phyloP scores from a whole-genome alignment of 2,329 filamentous ascomycete species.

The Pseudogymnoascus destructans region DNA sequence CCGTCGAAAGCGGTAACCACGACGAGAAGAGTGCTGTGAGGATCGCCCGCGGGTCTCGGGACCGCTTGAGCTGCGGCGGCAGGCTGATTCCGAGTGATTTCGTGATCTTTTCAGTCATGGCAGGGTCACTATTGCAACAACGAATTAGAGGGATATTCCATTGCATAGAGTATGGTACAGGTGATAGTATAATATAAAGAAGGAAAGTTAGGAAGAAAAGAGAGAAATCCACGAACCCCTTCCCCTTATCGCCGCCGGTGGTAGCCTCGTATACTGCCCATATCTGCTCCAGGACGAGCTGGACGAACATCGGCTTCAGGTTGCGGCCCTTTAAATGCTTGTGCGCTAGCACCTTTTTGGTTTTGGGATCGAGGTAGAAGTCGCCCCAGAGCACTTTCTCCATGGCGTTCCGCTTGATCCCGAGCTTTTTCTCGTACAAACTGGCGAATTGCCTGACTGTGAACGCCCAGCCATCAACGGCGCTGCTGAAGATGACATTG shows the following conservation, averaged over 20 bases:
- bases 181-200: slow-evolving; percentile 16
- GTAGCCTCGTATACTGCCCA: slow-evolving; percentile 95
- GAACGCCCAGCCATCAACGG: slow-evolving; percentile 98
- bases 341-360: slow-evolving; percentile 76
- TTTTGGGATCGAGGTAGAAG: slow-evolving; percentile 93
- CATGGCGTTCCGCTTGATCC: slow-evolving; percentile 75
- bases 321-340: slow-evolving; percentile 89
- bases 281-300: slow-evolving; percentile 85
- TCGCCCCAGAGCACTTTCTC: slow-evolving; percentile 96
- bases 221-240: slow-evolving; percentile 49
- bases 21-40: slow-evolving; percentile 76
- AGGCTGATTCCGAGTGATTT: slow-evolving; percentile 79
- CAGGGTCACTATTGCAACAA: slow-evolving; percentile 47
- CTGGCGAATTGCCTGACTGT: slow-evolving; percentile 88
- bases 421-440: slow-evolving; percentile 91
- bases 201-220: slow-evolving; percentile 24
- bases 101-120: slow-evolving; percentile 81
- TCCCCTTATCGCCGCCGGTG: slow-evolving; percentile 65
- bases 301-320: slow-evolving; percentile 94
- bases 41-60: slow-evolving; percentile 69
- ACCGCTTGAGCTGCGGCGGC: slow-evolving; percentile 69
- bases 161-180: slow-evolving; percentile 18
- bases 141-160: slow-evolving; percentile 23
- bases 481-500: slow-evolving; percentile 97
- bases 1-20: slow-evolving; percentile 89